Conservation (phyloP, 2,329 filamentous ascomycete species). For the Scedosporium minutisporum region DNA sequence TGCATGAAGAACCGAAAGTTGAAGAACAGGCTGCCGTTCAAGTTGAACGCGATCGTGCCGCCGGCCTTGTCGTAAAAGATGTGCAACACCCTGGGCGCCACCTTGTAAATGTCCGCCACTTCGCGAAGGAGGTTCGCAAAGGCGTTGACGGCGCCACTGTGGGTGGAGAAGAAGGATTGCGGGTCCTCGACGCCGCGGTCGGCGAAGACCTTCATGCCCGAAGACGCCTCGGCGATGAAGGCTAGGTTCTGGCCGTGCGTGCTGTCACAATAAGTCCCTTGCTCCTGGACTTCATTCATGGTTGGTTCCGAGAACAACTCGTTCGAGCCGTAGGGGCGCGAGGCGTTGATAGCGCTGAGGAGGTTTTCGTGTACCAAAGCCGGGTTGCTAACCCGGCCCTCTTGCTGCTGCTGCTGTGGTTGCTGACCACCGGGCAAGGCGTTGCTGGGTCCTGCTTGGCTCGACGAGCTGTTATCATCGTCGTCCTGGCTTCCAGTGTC, state of each 20-base stretch:
- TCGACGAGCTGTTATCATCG: constrained; percentile 16
- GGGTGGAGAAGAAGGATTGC: constrained; percentile 45
- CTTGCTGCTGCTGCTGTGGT: constrained; percentile 11
- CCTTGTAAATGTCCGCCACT: constrained; percentile 60
- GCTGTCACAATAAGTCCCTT: constrained; percentile 77
- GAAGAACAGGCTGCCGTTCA: constrained; percentile 79
- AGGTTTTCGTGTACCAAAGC: constrained; percentile 60
- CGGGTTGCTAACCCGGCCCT: constrained; percentile 49
- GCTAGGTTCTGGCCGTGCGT: constrained; percentile 63
- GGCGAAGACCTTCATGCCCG: constrained; percentile 66
- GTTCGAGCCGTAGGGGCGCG: constrained; percentile 65
- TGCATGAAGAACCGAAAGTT: constrained; percentile 82
- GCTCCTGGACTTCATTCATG: constrained; percentile 67
- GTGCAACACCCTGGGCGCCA: constrained; percentile 61
- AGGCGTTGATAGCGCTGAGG: constrained; percentile 67
- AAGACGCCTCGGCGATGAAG: constrained; percentile 59
- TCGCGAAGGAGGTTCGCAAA: constrained; percentile 65
- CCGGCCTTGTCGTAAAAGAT: constrained; percentile 78
- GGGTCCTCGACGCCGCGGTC: constrained; percentile 43
- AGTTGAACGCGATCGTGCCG: constrained; percentile 87
- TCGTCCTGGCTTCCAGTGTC: constrained; percentile 38
- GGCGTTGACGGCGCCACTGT: constrained; percentile 52
- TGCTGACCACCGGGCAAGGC: background rate
- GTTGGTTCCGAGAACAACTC: constrained; percentile 63
- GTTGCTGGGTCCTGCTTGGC: background rate